A percentile compares a stretch with the other conserved stretches of the same genome.
phyloP scores from a whole-genome alignment of 2,329 filamentous ascomycete genomes.

The Gnomoniopsis smithogilvyi region DNA sequence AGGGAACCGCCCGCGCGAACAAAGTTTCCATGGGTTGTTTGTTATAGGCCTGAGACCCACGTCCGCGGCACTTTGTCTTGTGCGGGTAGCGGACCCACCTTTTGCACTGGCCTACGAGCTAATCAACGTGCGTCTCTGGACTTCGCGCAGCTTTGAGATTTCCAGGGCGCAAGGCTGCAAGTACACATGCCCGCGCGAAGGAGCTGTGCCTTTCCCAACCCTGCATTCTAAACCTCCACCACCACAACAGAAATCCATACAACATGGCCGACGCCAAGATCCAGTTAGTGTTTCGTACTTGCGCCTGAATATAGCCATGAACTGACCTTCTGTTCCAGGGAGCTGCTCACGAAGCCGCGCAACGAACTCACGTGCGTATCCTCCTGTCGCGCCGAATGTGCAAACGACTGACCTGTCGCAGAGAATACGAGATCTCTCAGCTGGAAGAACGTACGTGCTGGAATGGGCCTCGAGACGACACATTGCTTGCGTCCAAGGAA shows the following conservation, averaged over 20 bases:
- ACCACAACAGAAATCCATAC: slow-evolving; percentile 17
- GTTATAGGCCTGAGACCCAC: slow-evolving; percentile 4
- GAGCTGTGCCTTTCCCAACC: slow-evolving; percentile 1
- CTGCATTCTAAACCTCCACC: slow-evolving; percentile 6
- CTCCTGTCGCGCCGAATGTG: slow-evolving; percentile 6
- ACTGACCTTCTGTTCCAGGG: slow-evolving; percentile 51
- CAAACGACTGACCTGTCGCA: slow-evolving; percentile 32
- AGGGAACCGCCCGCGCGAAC: neutral
- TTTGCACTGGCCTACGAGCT: neutral
- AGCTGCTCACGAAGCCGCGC: slow-evolving; percentile 85
- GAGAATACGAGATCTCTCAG: slow-evolving; percentile 87
- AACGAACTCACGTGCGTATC: slow-evolving; percentile 80
- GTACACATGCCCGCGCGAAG: neutral
- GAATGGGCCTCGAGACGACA: neutral
- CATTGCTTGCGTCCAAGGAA: too few relatives aligned
- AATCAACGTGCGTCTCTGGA: slow-evolving; percentile 1
- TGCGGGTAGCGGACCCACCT: slow-evolving; percentile 3
- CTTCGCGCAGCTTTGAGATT: slow-evolving; percentile 11
- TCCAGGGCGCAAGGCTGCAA: slow-evolving; percentile 6
- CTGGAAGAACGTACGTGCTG: slow-evolving; percentile 30
- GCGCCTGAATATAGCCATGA: slow-evolving; percentile 5
- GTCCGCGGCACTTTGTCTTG: neutral
- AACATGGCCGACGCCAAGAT: slow-evolving; percentile 68
- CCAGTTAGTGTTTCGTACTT: slow-evolving; percentile 49
- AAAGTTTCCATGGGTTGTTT: neutral